phyloP scores from a whole-genome alignment of 208 protist species.

The Porcisia hertigi region DNA sequence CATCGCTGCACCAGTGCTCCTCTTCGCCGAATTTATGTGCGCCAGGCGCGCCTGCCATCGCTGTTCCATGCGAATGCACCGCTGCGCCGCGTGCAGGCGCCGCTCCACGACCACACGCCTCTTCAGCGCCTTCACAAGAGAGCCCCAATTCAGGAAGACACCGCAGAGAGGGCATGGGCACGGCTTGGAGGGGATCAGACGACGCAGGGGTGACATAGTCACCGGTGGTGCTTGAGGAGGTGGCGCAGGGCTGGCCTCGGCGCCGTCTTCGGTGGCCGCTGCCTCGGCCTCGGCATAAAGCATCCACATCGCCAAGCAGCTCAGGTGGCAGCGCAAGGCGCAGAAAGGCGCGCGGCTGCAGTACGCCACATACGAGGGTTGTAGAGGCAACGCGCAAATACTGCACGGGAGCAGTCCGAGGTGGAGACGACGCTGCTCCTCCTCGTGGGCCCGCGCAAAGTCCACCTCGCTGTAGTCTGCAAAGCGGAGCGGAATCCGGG shows the following conservation, averaged over 20 bases:
- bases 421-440: conserved; percentile 42
- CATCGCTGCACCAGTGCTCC: background rate
- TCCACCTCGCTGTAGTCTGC: conserved; percentile 47
- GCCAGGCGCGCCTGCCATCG: conserved; percentile 41
- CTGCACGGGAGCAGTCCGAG: conserved; percentile 59
- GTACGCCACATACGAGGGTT: conserved; percentile 53
- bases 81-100: conserved; percentile 40
- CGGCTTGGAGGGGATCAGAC: conserved; percentile 22
- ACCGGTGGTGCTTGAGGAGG: conserved; percentile 3
- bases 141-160: conserved; percentile 61
- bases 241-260: background rate
- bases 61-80: conserved; percentile 48
- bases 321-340: conserved; percentile 55
- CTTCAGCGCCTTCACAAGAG: conserved; percentile 66
- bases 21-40: conserved; percentile 18
- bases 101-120: conserved; percentile 46
- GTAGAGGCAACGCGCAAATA: conserved; percentile 73
- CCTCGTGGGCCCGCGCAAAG: conserved; percentile 47
- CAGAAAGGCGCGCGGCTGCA: conserved; percentile 74
- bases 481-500: conserved; percentile 37
- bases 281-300: conserved; percentile 26
- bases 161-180: conserved; percentile 74
- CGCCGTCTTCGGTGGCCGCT: background rate
- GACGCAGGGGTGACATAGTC: conserved; percentile 8
- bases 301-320: conserved; percentile 82